These are phyloP conservation scores for Leccinellum luteum DNA, from an alignment of 768 basidiomycete genomes.

Conservation along the genomic window DNA sequence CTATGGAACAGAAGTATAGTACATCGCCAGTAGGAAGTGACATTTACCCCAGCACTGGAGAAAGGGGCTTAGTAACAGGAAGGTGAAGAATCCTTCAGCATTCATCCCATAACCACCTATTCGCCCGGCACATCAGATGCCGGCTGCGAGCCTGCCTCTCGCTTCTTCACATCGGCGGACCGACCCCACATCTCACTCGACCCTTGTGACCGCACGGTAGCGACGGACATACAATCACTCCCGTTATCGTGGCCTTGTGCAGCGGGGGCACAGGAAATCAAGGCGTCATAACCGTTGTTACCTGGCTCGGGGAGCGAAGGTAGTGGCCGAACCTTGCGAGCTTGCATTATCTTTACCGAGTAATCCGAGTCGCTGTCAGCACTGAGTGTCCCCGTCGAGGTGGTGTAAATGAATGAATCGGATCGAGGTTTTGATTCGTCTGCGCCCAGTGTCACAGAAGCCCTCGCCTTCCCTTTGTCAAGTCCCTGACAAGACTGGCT, in stretches of 20 bases:
- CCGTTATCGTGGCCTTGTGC: neutral
- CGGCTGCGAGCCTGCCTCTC: neutral
- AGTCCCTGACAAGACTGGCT: neutral
- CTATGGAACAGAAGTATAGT: neutral
- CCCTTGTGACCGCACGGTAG: constrained; percentile 36
- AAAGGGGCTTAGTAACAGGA: neutral
- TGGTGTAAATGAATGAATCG: neutral
- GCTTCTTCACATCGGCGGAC: constrained; percentile 1
- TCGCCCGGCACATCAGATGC: neutral
- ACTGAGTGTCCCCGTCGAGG: neutral
- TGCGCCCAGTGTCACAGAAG: neutral
- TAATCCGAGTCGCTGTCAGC: constrained; percentile 5
- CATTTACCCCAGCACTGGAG: neutral
- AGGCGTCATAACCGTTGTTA: neutral
- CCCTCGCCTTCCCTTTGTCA: constrained; percentile 13
- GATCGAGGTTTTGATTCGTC: neutral
- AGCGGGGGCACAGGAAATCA: neutral
- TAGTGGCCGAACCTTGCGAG: constrained; percentile 6
- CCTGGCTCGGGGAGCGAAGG: constrained; percentile 4
- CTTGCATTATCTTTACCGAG: constrained; percentile 1
- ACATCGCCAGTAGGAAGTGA: neutral
- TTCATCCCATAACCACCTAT: neutral
- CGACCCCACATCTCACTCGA: constrained; percentile 39
- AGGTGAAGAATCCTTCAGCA: neutral
- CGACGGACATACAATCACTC: constrained; percentile 14